Base-by-base conservation (phyloP, 1,284 basidiomycete species). In the Somion occarium region DNA sequence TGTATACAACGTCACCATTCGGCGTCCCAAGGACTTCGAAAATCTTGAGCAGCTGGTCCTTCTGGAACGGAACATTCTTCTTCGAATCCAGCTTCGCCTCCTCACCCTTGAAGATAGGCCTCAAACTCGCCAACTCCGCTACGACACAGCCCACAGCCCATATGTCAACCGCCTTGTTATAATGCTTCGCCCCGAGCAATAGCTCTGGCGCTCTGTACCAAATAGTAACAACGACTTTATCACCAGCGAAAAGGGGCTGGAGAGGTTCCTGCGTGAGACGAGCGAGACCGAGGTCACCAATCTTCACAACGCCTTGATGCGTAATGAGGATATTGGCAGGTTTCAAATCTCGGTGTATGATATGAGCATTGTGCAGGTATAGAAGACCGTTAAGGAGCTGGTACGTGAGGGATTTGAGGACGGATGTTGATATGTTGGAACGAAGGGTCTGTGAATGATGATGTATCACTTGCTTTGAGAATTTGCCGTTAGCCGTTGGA, bases 51-150 rank as follows among this genome's bases (percentile, higher is more conserved):
- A 99, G 78, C 63, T 99, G 97, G 68, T 99, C 96, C 50, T 86
- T 79, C 67, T 97, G 95, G 65, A 97, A 98, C 0, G 94, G 95
- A 0, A 97, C 85, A 56, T 88, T 91, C 76, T 95, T 95, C 71
- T 91, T 91, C 18, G 82, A 83, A 64, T 98, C 94, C 53, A 98
- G 72, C 68, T 98, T 98, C 4, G 95, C 96, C 69, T 99, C 97
- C 67, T 99, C 97, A 12, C 97, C 97, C 67, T 99, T 99, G 77
- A 99, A 99, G 59, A 99, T 98, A 0, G 97, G 97, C 7, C 96
- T 74, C 15, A 98, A 71, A 52, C 91, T 94, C 0, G 97, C 80
- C 19, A 99, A 73, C 67, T 99, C 97, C 2, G 95, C 97, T 72
- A 96, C 88, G 50, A 99, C 97, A 64, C 96, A 99, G 0, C 95